These are phyloP conservation scores for Aspergillus melleus DNA, from an alignment of 2,329 filamentous ascomycete genomes.

Conservation along the genomic window DNA sequence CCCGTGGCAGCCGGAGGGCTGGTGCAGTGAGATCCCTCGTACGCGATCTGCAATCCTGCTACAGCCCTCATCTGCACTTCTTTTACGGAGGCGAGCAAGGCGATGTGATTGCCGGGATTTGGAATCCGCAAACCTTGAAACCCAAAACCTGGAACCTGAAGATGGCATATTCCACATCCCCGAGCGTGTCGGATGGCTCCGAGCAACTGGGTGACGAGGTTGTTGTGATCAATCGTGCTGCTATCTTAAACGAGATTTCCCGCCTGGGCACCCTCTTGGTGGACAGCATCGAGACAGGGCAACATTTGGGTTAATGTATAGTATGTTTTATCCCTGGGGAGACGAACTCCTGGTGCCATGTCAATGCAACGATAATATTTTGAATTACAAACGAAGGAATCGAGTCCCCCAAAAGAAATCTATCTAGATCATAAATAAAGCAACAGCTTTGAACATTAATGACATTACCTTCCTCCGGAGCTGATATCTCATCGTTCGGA, in stretches of 20 bases:
- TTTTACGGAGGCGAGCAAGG: slow-evolving; percentile 67
- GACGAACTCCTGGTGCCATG: slow-evolving; percentile 29
- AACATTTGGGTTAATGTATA: slow-evolving; percentile 14
- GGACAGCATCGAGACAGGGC: slow-evolving; percentile 59
- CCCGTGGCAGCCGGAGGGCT: slow-evolving; percentile 51
- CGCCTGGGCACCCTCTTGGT: slow-evolving; percentile 64
- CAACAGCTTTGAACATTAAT: slow-evolving; percentile 14
- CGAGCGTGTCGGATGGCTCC: slow-evolving; percentile 15
- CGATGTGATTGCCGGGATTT: slow-evolving; percentile 62
- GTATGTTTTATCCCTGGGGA: slow-evolving; percentile 8
- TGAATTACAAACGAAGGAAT: slow-evolving; percentile 2
- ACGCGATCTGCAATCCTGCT: slow-evolving; percentile 65
- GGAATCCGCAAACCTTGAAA: slow-evolving; percentile 55
- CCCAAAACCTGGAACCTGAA: slow-evolving; percentile 38
- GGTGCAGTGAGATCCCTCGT: slow-evolving; percentile 66
- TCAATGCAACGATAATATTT: slow-evolving; percentile 28
- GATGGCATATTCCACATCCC: slow-evolving; percentile 38
- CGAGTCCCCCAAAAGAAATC: background rate
- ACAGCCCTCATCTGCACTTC: slow-evolving; percentile 71
- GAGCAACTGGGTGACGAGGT: slow-evolving; percentile 13
- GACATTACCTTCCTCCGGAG: slow-evolving; percentile 14
- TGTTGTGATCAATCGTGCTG: slow-evolving; percentile 39
- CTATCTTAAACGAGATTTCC: slow-evolving; percentile 47
- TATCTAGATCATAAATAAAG: background rate
- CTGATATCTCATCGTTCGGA: slow-evolving; percentile 37